Base-by-base conservation (phyloP, 129 eudicot species). In the Heracleum sosnowskyi region DNA sequence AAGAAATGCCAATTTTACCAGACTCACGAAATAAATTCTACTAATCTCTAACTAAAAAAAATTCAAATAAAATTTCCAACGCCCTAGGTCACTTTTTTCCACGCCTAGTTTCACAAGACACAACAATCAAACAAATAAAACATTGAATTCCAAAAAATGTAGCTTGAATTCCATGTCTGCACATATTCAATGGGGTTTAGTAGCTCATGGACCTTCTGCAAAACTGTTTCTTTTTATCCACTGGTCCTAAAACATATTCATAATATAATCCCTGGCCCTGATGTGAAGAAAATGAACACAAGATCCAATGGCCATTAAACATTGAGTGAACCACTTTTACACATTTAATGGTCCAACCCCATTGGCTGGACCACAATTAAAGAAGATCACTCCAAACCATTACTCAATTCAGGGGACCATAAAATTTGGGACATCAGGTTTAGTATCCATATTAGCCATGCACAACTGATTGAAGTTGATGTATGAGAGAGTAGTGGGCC, bases 321-420 rank as follows among this genome's bases (percentile, higher is more conserved):
- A 26, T 31, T 62, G 55, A 22, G 12, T 68, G 15, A 78, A n/a
- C 37, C 24, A 17, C 20, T 31, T 41, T 64, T 73, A 33, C n/a
- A 42, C 57, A 73, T 41, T 42, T 11, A 72, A 68, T 78, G 68
- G 76, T 45, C 81, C 76, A 78, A 47, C 47, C 28, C 42, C 31
- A 11, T 13, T 69, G 45, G 13, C 64, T 35, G 81, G 76, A 69
- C 81, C 81, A 66, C 69, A 28, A n/a, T n/a, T n/a, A n/a, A 17
- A 29, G 16, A 66, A 40, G 64, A 5, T 29, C 26, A 33, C 39
- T 44, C 37, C 75, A 46, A 55, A 16, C 10, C 75, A 2, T 64
- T 41, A 36, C 74, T 41, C 53, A 17, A 66, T 33, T 31, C 2
- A 35, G 76, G 76, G 81, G 81, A 78, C 81, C 81, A 45, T 31